Base-by-base conservation (phyloP, 1,139 yeast genomes). In the Geotrichum reessii region DNA sequence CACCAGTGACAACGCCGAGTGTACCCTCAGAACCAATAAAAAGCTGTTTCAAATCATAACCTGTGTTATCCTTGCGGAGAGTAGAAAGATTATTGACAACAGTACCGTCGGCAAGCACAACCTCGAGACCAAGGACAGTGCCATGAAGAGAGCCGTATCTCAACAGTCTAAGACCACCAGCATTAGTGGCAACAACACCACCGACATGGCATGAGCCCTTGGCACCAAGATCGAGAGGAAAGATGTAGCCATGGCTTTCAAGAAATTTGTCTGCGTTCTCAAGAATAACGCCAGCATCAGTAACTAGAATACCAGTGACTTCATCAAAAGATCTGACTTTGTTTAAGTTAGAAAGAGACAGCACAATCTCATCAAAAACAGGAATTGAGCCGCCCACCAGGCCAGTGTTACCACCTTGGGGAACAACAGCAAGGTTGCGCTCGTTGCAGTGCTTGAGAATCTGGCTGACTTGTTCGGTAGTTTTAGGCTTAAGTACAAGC, bases 341-440 rank as follows among this genome's bases (percentile, higher is more conserved):
- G 76, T 90, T 91, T 78, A 93, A 71, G 67, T 81, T 81, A 37
- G 87, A 74, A 58, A 90, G 74, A 1, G 91, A 86, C 33, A 92
- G 65, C 37, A 92, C 80, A 53, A 93, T 83, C 74, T 92, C 99
- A 71, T 92, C 99, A 72, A 91, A 93, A 1, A 92, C 85, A 0
- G 99, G 97, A 31, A 85, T 84, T 1, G 96, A 87, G 1, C 98
- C 99, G 60, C 98, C 99, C 46, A 93, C 99, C 57, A 92, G 81
- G 21, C 97, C 97, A 2, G 98, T 92, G 73, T 92, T 92, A 63
- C 99, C 99, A 69, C 98, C 97, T 74, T 93, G 98, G 12, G 99
- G 98, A 6, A 90, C 97, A 52, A 92, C 85, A 0, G 98, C 97
- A 46, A 92, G 75, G 62, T 79, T 81, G 55, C 85, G 76, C 37